Evolutionary conservation across 768 basidiomycete species (phyloP).

Genomic region (Solioccasus polychromus): DNA sequence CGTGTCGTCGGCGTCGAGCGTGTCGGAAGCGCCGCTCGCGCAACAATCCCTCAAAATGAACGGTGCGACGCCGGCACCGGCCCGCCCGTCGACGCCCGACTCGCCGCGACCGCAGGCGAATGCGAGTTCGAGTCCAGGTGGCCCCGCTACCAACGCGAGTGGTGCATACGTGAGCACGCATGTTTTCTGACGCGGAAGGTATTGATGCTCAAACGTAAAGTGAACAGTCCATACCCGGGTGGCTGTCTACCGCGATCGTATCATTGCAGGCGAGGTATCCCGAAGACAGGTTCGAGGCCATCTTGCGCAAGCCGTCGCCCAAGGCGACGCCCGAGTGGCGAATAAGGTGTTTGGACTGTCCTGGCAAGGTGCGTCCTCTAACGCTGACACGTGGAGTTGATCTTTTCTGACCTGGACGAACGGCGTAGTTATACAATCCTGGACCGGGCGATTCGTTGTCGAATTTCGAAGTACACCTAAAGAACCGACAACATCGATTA

Average conservation of each 20-base stretch:
- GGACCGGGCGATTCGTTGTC: constrained; percentile 82
- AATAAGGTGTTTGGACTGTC: constrained; percentile 88
- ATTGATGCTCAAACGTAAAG: constrained; percentile 33
- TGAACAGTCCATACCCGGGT: constrained; percentile 52
- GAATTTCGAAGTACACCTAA: constrained; percentile 93
- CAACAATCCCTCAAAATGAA: constrained; percentile 58
- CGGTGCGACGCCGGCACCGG: constrained; percentile 37
- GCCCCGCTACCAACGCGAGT: constrained; percentile 8
- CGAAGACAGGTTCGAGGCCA: constrained; percentile 79
- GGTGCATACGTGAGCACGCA: constrained; percentile 27
- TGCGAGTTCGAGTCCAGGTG: constrained; percentile 18
- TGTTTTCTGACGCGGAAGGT: constrained; percentile 22
- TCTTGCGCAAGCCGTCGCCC: constrained; percentile 56
- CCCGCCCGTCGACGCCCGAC: constrained; percentile 23
- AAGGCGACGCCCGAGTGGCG: constrained; percentile 78
- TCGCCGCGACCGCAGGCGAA: constrained; percentile 18
- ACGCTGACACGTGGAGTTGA: neutral
- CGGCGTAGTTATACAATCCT: constrained; percentile 75
- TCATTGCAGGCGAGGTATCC: constrained; percentile 70
- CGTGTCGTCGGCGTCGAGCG: constrained; percentile 70
- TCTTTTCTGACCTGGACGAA: neutral
- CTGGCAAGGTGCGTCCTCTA: constrained; percentile 67
- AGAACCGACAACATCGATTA: constrained; percentile 76
- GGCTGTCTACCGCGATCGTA: constrained; percentile 69
- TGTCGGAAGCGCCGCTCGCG: constrained; percentile 71